Evolutionary conservation across 805 yeast genomes (phyloP).

Genomic region (Kodamaea laetipori): DNA sequence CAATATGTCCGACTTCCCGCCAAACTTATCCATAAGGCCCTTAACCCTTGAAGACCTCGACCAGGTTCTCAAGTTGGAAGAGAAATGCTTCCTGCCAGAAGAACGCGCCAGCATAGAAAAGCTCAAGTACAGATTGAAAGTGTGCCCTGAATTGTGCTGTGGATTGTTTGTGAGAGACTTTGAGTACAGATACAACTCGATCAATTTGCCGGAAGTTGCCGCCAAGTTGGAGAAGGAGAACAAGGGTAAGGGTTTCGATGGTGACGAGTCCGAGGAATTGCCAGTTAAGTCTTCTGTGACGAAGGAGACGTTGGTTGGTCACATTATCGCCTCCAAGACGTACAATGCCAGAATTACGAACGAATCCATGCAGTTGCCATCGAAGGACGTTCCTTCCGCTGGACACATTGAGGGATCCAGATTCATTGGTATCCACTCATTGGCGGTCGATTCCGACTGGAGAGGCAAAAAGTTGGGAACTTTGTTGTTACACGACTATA

Average conservation of each 20-base stretch:
- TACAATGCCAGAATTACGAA: conserved; percentile 51
- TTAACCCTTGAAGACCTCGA: conserved; percentile 72
- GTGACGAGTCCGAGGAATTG: conserved; percentile 36
- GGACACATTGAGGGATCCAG: conserved; percentile 81
- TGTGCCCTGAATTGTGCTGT: conserved; percentile 87
- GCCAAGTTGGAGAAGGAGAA: conserved; percentile 33
- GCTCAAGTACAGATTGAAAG: conserved; percentile 64
- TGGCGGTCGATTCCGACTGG: conserved; percentile 75
- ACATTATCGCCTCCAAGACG: conserved; percentile 76
- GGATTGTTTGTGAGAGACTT: conserved; percentile 83
- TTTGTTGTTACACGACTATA: conserved; percentile 79
- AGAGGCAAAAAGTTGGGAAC: conserved; percentile 84
- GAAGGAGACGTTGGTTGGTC: conserved; percentile 73
- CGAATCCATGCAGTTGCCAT: conserved; percentile 63
- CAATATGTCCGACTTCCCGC: conserved; percentile 47
- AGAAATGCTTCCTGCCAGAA: conserved; percentile 62
- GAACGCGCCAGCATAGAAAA: conserved; percentile 73
- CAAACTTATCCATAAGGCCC: conserved; percentile 61
- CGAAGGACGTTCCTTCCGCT: conserved; percentile 27
- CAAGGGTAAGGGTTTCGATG: conserved; percentile 12
- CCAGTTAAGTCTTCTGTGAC: conserved; percentile 53
- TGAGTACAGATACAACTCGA: conserved; percentile 44
- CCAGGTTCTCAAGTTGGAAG: conserved; percentile 63
- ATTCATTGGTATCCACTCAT: conserved; percentile 77
- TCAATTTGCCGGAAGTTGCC: conserved; percentile 45